phyloP scores from a whole-genome alignment of 768 basidiomycete genomes.

The Fomitopsis pulvina region DNA sequence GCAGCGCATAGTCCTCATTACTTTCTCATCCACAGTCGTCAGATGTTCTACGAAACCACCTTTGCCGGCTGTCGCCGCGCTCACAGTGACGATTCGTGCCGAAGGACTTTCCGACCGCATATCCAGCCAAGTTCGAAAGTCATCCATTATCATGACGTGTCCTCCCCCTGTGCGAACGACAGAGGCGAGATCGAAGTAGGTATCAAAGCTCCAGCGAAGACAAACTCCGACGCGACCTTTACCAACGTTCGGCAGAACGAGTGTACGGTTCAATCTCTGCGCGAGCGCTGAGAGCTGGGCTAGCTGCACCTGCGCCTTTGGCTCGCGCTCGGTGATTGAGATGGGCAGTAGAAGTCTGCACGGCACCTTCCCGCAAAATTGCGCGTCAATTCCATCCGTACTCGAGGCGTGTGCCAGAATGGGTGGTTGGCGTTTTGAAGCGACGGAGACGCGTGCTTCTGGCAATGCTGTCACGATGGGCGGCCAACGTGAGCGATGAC shows the following conservation, averaged over 20 bases:
- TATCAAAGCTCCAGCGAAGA: constrained; percentile 38
- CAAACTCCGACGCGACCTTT: constrained; percentile 49
- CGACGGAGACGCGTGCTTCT: constrained; percentile 10
- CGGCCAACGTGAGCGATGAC: constrained; percentile 20
- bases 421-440: background rate
- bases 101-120: constrained; percentile 22
- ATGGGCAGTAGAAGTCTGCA: constrained; percentile 46
- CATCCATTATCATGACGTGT: constrained; percentile 27
- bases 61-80: constrained; percentile 5
- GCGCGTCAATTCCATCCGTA: constrained; percentile 14
- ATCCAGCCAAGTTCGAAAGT: constrained; percentile 34
- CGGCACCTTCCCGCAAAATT: constrained; percentile 17
- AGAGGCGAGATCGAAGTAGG: constrained; percentile 40
- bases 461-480: constrained; percentile 31
- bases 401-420: background rate
- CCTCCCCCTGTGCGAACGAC: constrained; percentile 12
- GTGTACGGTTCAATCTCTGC: constrained; percentile 40
- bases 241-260: constrained; percentile 57
- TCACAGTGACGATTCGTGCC: constrained; percentile 33
- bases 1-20: constrained; percentile 11
- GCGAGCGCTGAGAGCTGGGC: constrained; percentile 46
- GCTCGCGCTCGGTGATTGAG: constrained; percentile 43
- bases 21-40: constrained; percentile 1
- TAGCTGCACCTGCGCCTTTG: constrained; percentile 51
- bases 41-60: background rate